phyloP scores from a whole-genome alignment of 2,329 filamentous ascomycete species.

The Penicillium sp. region DNA sequence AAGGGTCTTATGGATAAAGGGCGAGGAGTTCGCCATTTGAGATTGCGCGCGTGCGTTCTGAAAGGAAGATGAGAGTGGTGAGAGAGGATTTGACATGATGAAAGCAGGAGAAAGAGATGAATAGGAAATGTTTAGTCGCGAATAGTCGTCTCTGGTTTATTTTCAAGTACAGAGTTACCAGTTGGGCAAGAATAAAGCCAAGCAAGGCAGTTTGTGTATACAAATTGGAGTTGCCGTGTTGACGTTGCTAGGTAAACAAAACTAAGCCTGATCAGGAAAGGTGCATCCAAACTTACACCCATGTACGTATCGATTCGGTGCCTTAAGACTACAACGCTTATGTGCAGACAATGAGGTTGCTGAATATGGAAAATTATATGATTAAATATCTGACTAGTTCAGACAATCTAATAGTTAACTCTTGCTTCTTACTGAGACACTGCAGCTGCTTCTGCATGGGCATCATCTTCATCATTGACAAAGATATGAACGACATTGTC shows the following conservation, averaged over 20 bases:
- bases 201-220: slow-evolving; percentile 10
- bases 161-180: neutral
- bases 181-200: neutral
- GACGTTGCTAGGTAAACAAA: slow-evolving; percentile 24
- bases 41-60: slow-evolving; percentile 42
- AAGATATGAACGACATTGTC: slow-evolving; percentile 32
- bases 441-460: neutral
- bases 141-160: neutral
- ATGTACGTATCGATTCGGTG: neutral
- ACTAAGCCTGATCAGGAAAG: slow-evolving; percentile 15
- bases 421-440: neutral
- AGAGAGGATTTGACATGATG: slow-evolving; percentile 43
- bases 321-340: neutral
- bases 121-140: neutral
- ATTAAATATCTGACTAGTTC: neutral
- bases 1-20: slow-evolving; percentile 23
- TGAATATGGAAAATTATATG: neutral
- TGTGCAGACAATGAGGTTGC: neutral
- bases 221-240: slow-evolving; percentile 6
- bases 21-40: slow-evolving; percentile 23
- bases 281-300: neutral
- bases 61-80: slow-evolving; percentile 42
- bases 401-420: neutral
- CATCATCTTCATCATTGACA: slow-evolving; percentile 26
- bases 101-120: slow-evolving; percentile 1